Percentiles rank a stretch among this genome's conserved stretches.
phyloP scores from a whole-genome alignment of 2,329 filamentous ascomycete genomes.

The Plectosphaerella sp. region DNA sequence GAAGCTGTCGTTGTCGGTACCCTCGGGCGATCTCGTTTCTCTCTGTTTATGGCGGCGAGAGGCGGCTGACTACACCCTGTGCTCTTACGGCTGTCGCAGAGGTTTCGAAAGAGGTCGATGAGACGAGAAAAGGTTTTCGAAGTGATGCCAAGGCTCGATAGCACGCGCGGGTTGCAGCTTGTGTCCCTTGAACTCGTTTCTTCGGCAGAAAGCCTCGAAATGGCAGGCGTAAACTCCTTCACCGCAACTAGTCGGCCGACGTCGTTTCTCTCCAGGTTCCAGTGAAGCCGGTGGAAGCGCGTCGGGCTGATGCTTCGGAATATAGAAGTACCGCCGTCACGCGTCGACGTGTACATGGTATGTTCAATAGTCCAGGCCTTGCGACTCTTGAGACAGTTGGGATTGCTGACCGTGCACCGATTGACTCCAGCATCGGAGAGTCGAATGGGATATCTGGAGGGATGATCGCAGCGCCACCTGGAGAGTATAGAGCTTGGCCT shows the following conservation, averaged over 20 bases:
- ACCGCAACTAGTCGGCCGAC: constrained; percentile 29
- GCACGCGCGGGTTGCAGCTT: too few relatives aligned
- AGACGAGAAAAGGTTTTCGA: too few relatives aligned
- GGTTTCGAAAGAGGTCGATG: too few relatives aligned
- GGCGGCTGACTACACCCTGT: too few relatives aligned
- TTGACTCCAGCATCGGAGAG: constrained; percentile 29
- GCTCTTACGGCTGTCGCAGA: too few relatives aligned
- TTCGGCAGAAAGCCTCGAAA: neutral
- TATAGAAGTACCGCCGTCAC: constrained; percentile 29
- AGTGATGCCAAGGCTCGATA: too few relatives aligned
- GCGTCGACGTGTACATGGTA: constrained; percentile 35
- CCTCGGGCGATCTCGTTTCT: constrained; percentile 2
- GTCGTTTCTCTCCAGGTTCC: constrained; percentile 21
- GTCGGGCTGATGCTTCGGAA: constrained; percentile 30
- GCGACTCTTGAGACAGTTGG: constrained; percentile 29
- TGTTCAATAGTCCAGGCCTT: constrained; percentile 39
- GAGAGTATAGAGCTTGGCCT: constrained; percentile 30
- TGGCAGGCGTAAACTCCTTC: constrained; percentile 18
- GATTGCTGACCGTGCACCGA: constrained; percentile 18
- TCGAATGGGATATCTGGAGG: constrained; percentile 31
- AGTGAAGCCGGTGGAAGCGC: constrained; percentile 36
- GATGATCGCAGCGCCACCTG: constrained; percentile 30
- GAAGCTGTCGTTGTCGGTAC: constrained; percentile 11
- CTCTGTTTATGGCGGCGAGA: too few relatives aligned
- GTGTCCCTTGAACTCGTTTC: too few relatives aligned